Base-by-base conservation (phyloP, 2,329 filamentous ascomycete species). In the Beauveria medogensis region DNA sequence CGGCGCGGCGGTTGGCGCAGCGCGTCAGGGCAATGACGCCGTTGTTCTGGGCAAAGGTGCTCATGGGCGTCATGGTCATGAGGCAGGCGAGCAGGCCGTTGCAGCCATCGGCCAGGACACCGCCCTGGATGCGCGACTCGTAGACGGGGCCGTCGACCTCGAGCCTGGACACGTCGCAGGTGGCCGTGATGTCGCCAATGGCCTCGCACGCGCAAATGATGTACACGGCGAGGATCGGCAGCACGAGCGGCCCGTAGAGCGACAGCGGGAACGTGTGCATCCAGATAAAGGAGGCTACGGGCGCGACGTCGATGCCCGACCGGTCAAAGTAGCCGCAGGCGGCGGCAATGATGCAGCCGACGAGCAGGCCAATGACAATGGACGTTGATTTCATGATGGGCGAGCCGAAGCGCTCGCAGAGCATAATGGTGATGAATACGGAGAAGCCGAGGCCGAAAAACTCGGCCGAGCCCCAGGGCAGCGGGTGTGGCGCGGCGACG, bases 381-480 rank as follows among this genome's bases (percentile, higher is more conserved):
- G 87, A 86, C 8, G 85, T 88, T 2, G 86, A 90, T 70, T 92
- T 92, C 88, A 94, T 92, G 65, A 94, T 88, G 0, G 91, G 90
- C 0, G 89, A 82, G 1, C 91, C 91, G 67, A 92, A 92, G 12
- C 89, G 83, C 72, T 94, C 90, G 70, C 88, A 90, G 14, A 93
- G 70, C 63, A 94, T 87, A 69, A 94, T 93, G 30, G 87, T 89
- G 50, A 88, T 66, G 69, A 93, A 93, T 41, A 92, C 90, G 50
- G 85, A 85, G 75, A 94, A 92, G 0, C 90, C 90, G 2, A 94
- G 81, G 14, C 81, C 90, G 5, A 94, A 83, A 66, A 88, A 91
- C 72, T 94, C 87, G 1, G 90, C 83, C 43, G 85, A 86, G 3
- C 89, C 91, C 91, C 91, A 94, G 0, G 83, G 86, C 1, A 93